A percentile compares a stretch with the other conserved stretches of the same genome.
phyloP scores from a whole-genome alignment of 352 stramenopile genomes.

The Globisporangium solare region DNA sequence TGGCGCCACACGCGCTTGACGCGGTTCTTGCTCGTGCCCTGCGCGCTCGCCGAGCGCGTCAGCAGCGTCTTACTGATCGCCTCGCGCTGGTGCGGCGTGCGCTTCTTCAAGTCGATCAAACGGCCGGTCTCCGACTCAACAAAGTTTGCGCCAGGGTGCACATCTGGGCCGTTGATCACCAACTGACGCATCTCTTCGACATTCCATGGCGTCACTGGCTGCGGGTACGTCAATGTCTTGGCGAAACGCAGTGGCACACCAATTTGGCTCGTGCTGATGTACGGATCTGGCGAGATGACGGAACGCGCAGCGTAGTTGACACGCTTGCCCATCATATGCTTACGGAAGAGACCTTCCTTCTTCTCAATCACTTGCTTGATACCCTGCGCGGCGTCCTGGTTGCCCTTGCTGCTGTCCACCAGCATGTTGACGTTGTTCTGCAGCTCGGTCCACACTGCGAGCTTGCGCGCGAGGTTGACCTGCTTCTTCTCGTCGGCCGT shows the following conservation, averaged over 20 bases:
- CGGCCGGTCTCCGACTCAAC: slow-evolving; percentile 94
- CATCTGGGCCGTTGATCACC: slow-evolving; percentile 93
- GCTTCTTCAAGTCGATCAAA: slow-evolving; percentile 93
- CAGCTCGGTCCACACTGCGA: slow-evolving; percentile 96
- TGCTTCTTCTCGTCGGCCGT: slow-evolving; percentile 42
- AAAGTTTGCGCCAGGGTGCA: slow-evolving; percentile 98
- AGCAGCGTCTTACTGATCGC: slow-evolving; percentile 96
- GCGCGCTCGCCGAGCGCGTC: slow-evolving; percentile 76
- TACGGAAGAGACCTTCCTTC: slow-evolving; percentile 99
- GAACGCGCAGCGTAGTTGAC: slow-evolving; percentile 99
- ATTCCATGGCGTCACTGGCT: slow-evolving; percentile 98
- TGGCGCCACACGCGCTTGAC: slow-evolving; percentile 97
- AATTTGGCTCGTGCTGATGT: slow-evolving; percentile 99
- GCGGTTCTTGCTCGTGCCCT: slow-evolving; percentile 78
- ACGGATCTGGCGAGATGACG: slow-evolving; percentile 99
- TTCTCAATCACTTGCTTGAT: slow-evolving; percentile 99
- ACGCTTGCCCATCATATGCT: slow-evolving; percentile 98
- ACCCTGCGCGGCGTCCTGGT: slow-evolving; percentile 76
- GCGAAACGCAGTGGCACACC: slow-evolving; percentile 98
- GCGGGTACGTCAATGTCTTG: slow-evolving; percentile 97
- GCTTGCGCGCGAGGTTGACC: slow-evolving; percentile 87
- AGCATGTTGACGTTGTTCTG: slow-evolving; percentile 90
- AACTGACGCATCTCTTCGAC: slow-evolving; percentile 95
- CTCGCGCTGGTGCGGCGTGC: slow-evolving; percentile 90
- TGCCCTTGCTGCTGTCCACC: slow-evolving; percentile 78